Percentiles rank a stretch among this genome's conserved stretches.
phyloP scores from a whole-genome alignment of 108 stramenopile species.

The Conticribra guillardii region DNA sequence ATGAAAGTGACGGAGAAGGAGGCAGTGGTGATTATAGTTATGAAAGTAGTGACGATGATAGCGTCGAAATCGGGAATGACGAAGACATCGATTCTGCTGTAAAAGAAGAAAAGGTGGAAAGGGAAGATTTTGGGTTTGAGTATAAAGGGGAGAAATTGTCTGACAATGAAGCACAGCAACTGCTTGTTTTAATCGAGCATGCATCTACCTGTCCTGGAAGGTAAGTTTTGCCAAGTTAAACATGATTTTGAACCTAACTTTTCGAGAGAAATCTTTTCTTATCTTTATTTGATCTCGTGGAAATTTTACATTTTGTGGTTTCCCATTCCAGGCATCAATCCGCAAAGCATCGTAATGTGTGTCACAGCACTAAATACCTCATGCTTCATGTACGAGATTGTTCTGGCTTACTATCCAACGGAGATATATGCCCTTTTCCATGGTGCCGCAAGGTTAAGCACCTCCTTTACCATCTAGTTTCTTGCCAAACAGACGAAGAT shows the following conservation, averaged over 20 bases:
- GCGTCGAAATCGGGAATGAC: conserved; percentile 58
- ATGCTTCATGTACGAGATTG: conserved; percentile 95
- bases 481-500: conserved; percentile 54
- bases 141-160: conserved; percentile 72
- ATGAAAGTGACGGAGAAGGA: conserved; percentile 54
- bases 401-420: conserved; percentile 76
- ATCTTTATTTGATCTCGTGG: too few species aligned
- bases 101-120: conserved; percentile 67
- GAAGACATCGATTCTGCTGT: conserved; percentile 60
- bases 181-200: conserved; percentile 82
- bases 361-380: conserved; percentile 82
- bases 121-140: conserved; percentile 78
- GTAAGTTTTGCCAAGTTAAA: conserved; percentile 49
- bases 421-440: conserved; percentile 90
- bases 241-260: too few species aligned
- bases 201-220: conserved; percentile 80
- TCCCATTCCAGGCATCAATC: conserved; percentile 57
- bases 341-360: conserved; percentile 75
- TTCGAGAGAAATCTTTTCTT: too few species aligned
- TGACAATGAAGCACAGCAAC: conserved; percentile 63
- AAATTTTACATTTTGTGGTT: too few species aligned
- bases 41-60: conserved; percentile 28
- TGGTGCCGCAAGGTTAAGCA: conserved; percentile 93
- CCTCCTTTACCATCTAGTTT: conserved; percentile 85
- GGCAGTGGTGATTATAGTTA: conserved; percentile 41